phyloP scores from a whole-genome alignment of 1,139 yeast genomes.

The Geotrichum aggregatum region DNA sequence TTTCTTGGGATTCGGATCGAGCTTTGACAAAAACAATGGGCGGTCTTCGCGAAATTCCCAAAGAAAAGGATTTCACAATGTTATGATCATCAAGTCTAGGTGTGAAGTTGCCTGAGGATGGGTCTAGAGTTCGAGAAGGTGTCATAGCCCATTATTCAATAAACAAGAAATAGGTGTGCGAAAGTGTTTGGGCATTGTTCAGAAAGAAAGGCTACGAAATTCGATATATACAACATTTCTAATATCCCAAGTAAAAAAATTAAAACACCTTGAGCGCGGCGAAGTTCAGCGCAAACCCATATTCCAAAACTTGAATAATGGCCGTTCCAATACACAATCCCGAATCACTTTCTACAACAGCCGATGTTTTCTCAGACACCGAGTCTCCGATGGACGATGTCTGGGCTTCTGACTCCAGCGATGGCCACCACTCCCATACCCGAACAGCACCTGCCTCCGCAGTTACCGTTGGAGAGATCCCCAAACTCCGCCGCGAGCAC shows the following conservation, averaged over 20 bases:
- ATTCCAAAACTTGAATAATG: background rate
- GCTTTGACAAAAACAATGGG: constrained; percentile 16
- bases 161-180: too few species aligned
- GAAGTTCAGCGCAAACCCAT: background rate
- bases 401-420: constrained; percentile 21
- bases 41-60: constrained; percentile 14
- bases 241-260: background rate
- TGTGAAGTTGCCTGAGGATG: too few species aligned
- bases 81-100: background rate
- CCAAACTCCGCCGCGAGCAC: constrained; percentile 51
- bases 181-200: too few species aligned
- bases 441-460: background rate
- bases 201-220: too few species aligned
- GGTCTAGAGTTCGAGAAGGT: too few species aligned
- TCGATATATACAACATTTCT: too few species aligned
- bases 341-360: background rate
- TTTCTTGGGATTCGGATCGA: background rate
- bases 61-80: constrained; percentile 8
- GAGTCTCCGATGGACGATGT: constrained; percentile 18
- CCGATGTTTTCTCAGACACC: background rate
- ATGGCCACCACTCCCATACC: constrained; percentile 7
- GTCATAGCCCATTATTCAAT: too few species aligned
- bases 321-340: background rate
- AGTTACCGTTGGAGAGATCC: constrained; percentile 5
- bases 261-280: background rate